These are phyloP conservation scores for Gnaphalium uliginosum DNA, from an alignment of 129 eudicot species.

Conservation along the genomic window DNA sequence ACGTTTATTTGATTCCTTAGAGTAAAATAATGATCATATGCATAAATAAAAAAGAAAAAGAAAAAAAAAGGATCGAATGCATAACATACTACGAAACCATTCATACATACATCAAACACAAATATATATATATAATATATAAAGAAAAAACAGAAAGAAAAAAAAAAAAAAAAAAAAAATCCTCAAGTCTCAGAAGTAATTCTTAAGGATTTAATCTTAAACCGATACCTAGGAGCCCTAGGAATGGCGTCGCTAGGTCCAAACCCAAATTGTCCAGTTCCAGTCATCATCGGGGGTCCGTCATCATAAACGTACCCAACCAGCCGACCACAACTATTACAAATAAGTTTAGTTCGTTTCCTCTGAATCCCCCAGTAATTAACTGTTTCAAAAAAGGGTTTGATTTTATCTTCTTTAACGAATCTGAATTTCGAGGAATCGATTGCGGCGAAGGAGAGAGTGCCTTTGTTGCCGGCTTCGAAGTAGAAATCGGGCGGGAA, in stretches of 20 bases:
- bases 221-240: conserved; percentile 80
- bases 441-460: conserved; percentile 64
- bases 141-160: too few species aligned
- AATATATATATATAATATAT: too few species aligned
- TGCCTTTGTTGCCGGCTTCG: conserved; percentile 92
- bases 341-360: conserved; percentile 67
- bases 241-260: conserved; percentile 97
- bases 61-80: too few species aligned
- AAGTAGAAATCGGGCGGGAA: conserved; percentile 85
- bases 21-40: too few species aligned
- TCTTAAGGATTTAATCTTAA: conserved; percentile 61
- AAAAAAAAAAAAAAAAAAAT: not conserved
- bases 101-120: too few species aligned
- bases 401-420: conserved; percentile 73
- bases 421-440: conserved; percentile 67
- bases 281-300: conserved; percentile 72
- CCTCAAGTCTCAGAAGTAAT: conserved; percentile 57
- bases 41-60: too few species aligned
- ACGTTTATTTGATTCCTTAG: too few species aligned
- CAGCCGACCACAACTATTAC: conserved; percentile 59
- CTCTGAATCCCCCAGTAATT: conserved; percentile 97
- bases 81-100: too few species aligned
- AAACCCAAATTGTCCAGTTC: conserved; percentile 77
- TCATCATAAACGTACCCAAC: conserved; percentile 81
- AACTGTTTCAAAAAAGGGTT: conserved; percentile 87